These are phyloP conservation scores for Monosporascus sp. DNA, from an alignment of 2,329 filamentous ascomycete genomes.

Conservation along the genomic window DNA sequence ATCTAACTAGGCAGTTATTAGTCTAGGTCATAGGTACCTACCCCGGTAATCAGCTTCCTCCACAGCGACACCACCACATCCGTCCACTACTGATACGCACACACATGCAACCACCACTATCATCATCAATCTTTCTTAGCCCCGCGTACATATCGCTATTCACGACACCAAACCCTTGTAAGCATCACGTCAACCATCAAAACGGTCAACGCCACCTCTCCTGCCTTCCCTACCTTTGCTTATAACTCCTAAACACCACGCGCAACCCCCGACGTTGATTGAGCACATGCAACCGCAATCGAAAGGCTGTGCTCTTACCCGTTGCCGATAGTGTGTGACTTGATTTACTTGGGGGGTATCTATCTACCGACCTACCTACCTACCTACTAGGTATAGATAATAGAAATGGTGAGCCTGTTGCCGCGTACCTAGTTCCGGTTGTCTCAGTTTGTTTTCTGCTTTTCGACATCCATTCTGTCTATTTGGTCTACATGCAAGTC, in stretches of 20 bases:
- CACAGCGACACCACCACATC: too few species aligned
- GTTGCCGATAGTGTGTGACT: not conserved
- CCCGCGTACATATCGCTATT: not conserved
- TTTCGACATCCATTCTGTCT: not conserved
- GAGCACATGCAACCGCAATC: not conserved
- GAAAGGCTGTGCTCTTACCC: not conserved
- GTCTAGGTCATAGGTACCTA: too few species aligned
- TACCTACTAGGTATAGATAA: not conserved
- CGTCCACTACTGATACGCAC: not conserved
- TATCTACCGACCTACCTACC: too few species aligned
- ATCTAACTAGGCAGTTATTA: too few species aligned
- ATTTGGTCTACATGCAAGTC: not conserved
- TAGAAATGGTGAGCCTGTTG: not conserved
- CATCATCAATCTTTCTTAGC: slow-evolving; percentile 1
- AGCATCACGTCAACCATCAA: not conserved
- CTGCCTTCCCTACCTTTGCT: not conserved
- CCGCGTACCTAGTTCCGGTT: not conserved
- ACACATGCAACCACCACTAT: not conserved
- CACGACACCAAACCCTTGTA: not conserved
- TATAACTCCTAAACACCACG: not conserved
- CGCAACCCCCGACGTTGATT: not conserved
- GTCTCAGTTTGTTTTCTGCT: not conserved
- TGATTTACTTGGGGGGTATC: not conserved
- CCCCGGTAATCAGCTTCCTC: too few species aligned
- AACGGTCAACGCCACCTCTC: not conserved